Conservation (phyloP, 192 early-diverging fungal genomes). For the Dispira simplex region DNA sequence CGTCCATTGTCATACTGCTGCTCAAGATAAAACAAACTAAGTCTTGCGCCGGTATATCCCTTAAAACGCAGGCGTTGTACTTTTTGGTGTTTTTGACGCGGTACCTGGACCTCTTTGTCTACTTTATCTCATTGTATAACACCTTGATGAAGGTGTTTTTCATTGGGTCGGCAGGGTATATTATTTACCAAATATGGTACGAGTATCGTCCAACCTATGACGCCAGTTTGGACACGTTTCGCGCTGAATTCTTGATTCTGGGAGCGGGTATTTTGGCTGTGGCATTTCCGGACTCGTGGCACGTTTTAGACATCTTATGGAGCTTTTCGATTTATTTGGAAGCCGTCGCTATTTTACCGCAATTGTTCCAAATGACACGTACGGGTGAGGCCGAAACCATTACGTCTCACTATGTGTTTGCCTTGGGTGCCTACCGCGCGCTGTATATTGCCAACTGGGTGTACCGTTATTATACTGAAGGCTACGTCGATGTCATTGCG, state of each 20-base stretch:
- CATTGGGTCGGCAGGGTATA: slow-evolving; percentile 69
- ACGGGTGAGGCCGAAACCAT: slow-evolving; percentile 99
- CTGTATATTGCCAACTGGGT: slow-evolving; percentile 93
- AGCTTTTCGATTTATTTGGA: slow-evolving; percentile 96
- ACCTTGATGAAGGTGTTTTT: slow-evolving; percentile 93
- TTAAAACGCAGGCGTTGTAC: slow-evolving; percentile 92
- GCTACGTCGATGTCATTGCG: slow-evolving; percentile 67
- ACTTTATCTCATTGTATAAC: slow-evolving; percentile 79
- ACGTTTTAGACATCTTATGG: slow-evolving; percentile 71
- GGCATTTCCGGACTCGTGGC: slow-evolving; percentile 56
- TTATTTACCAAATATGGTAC: slow-evolving; percentile 78
- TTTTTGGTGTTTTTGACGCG: slow-evolving; percentile 84
- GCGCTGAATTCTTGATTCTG: slow-evolving; percentile 70
- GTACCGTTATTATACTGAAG: slow-evolving; percentile 66
- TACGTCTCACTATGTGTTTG: slow-evolving; percentile 97
- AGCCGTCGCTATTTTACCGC: slow-evolving; percentile 92
- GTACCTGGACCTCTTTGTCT: slow-evolving; percentile 77
- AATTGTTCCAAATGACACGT: slow-evolving; percentile 92
- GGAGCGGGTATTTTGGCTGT: slow-evolving; percentile 52
- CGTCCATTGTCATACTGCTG: slow-evolving; percentile 85
- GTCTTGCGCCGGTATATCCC: slow-evolving; percentile 89
- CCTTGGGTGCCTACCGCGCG: slow-evolving; percentile 80
- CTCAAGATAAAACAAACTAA: slow-evolving; percentile 80
- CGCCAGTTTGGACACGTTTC: slow-evolving; percentile 78
- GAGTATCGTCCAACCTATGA: slow-evolving; percentile 87